These are phyloP conservation scores for Suillus variegatus DNA, from an alignment of 768 basidiomycete genomes.

Conservation along the genomic window DNA sequence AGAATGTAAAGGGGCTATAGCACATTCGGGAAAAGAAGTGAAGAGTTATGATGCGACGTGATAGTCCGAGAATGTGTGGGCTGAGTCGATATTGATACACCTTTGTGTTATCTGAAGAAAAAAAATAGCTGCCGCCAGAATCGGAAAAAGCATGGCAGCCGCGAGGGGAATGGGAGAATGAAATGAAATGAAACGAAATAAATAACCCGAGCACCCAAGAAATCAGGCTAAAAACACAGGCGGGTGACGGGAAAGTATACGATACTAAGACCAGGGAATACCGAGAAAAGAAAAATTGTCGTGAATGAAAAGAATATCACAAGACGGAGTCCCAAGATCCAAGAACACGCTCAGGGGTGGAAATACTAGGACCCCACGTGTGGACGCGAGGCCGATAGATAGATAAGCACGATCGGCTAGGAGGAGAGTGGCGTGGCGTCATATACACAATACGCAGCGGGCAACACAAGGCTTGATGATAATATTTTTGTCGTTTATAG, in stretches of 20 bases:
- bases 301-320: constrained; percentile 23
- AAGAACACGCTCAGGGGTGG: constrained; percentile 37
- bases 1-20: constrained; percentile 16
- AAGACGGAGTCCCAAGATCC: constrained; percentile 38
- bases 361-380: constrained; percentile 30
- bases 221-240: constrained; percentile 30
- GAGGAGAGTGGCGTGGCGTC: constrained; percentile 24
- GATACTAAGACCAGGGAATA: constrained; percentile 23
- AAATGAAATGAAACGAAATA: constrained; percentile 16
- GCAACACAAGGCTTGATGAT: constrained; percentile 17
- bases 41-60: constrained; percentile 33
- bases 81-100: constrained; percentile 37
- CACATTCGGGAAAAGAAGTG: constrained; percentile 20
- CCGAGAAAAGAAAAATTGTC: constrained; percentile 14
- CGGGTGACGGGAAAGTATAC: constrained; percentile 21
- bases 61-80: constrained; percentile 29
- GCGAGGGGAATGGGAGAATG: constrained; percentile 3
- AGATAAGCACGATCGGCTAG: constrained; percentile 33
- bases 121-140: neutral
- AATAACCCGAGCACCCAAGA: constrained; percentile 20
- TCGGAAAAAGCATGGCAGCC: neutral
- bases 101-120: neutral
- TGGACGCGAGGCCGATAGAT: constrained; percentile 26
- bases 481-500: constrained; percentile 27
- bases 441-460: constrained; percentile 36